A percentile compares a stretch with the other conserved stretches of the same genome.
phyloP scores from a whole-genome alignment of 116 monocot genomes.

The Cymodocea nodosa region DNA sequence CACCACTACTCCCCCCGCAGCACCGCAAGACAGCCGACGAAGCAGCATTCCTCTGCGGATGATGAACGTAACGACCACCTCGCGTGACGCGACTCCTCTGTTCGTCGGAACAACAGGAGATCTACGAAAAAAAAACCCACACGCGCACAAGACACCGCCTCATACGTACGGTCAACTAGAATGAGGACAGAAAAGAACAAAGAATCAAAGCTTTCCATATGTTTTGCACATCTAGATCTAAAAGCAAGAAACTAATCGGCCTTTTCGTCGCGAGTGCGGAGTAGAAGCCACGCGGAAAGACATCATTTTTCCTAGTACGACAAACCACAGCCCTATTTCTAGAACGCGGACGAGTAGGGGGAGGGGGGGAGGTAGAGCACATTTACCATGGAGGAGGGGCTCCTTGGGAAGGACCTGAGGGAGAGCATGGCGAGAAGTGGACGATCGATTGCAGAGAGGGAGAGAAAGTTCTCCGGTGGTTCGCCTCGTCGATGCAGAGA shows the following conservation, averaged over 20 bases:
- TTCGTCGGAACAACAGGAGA: conserved; percentile 5
- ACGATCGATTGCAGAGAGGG: not conserved
- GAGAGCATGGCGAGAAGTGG: conserved; percentile 1
- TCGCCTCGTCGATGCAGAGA: not conserved
- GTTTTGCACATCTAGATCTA: too few species aligned
- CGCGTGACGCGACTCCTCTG: conserved; percentile 6
- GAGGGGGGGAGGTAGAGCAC: too few species aligned
- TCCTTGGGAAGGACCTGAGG: not conserved
- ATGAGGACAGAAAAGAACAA: not conserved
- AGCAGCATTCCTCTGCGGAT: conserved; percentile 6
- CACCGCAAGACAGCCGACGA: conserved; percentile 1
- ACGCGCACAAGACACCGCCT: not conserved
- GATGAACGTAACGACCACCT: conserved; percentile 2
- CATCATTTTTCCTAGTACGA: too few species aligned
- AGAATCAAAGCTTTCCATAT: too few species aligned
- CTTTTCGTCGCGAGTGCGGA: too few species aligned
- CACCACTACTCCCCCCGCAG: not conserved
- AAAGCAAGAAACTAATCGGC: too few species aligned
- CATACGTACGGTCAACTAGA: not conserved
- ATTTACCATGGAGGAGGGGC: conserved; percentile 2
- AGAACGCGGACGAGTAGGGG: too few species aligned
- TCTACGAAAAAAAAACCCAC: not conserved
- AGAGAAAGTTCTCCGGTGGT: not conserved
- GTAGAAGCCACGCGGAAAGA: too few species aligned
- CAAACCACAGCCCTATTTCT: too few species aligned